Evolutionary conservation across 768 basidiomycete species (phyloP).

Genomic region (Steccherinum ochraceum): DNA sequence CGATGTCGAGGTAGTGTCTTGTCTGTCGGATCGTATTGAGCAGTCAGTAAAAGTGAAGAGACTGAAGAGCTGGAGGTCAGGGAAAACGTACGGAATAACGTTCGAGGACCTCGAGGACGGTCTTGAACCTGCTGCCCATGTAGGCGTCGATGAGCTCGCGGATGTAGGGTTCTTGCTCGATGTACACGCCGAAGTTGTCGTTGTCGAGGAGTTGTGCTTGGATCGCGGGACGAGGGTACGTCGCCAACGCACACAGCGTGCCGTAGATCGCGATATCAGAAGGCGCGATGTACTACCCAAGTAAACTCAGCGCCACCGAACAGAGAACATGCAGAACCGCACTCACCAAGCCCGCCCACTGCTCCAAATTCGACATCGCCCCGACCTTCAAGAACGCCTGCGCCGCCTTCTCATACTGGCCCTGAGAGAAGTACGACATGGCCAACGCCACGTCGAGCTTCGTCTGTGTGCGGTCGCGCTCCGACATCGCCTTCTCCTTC

Average conservation of each 20-base stretch:
- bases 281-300: slow-evolving; percentile 60
- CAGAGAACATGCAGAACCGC: not conserved
- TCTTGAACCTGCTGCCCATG: slow-evolving; percentile 82
- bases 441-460: slow-evolving; percentile 81
- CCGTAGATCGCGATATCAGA: slow-evolving; percentile 86
- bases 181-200: slow-evolving; percentile 62
- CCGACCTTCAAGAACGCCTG: slow-evolving; percentile 64
- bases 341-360: slow-evolving; percentile 69
- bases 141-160: slow-evolving; percentile 84
- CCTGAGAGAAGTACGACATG: slow-evolving; percentile 65
- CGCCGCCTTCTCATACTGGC: slow-evolving; percentile 79
- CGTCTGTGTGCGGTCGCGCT: slow-evolving; percentile 63
- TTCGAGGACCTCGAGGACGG: slow-evolving; percentile 67
- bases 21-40: slow-evolving; percentile 39
- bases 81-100: slow-evolving; percentile 52
- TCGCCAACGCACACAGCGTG: slow-evolving; percentile 78
- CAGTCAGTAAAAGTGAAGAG: not conserved
- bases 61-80: no score
- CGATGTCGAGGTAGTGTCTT: slow-evolving; percentile 71
- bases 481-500: slow-evolving; percentile 46
- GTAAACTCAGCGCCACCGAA: slow-evolving; percentile 14
- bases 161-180: slow-evolving; percentile 83
- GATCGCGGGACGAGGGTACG: slow-evolving; percentile 62
- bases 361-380: slow-evolving; percentile 56
- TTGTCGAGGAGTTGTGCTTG: slow-evolving; percentile 64